Evolutionary conservation across 169 alveolate species (phyloP).

Genomic region (Plasmodium relictum): DNA sequence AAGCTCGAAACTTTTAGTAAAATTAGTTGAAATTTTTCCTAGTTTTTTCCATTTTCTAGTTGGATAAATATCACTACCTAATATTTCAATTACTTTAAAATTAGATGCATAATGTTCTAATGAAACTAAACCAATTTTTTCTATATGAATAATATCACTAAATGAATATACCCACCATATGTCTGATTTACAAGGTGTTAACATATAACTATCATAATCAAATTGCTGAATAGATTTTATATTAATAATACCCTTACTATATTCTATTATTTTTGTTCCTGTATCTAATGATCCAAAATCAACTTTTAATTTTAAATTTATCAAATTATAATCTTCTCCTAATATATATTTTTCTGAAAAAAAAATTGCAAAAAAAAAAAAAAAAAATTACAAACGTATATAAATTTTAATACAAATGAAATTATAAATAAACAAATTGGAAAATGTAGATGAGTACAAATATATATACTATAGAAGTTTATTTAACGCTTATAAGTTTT

Average conservation of each 20-base stretch:
- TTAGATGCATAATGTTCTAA: slow-evolving; percentile 88
- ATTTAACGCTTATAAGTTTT: background rate
- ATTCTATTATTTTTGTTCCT: slow-evolving; percentile 88
- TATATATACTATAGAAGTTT: background rate
- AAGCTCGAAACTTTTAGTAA: slow-evolving; percentile 83
- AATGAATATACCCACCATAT: slow-evolving; percentile 89
- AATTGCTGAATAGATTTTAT: slow-evolving; percentile 68
- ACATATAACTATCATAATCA: slow-evolving; percentile 86
- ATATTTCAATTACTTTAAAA: slow-evolving; percentile 82
- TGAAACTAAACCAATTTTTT: slow-evolving; percentile 85
- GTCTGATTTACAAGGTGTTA: slow-evolving; percentile 87
- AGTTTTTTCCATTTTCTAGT: slow-evolving; percentile 84
- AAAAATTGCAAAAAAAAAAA: background rate
- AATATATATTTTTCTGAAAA: slow-evolving; percentile 53
- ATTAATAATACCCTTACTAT: slow-evolving; percentile 80
- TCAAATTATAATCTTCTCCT: slow-evolving; percentile 78
- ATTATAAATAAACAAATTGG: background rate
- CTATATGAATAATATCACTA: slow-evolving; percentile 86
- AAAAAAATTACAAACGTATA: background rate
- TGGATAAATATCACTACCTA: slow-evolving; percentile 87
- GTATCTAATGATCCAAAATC: slow-evolving; percentile 90
- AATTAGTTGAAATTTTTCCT: slow-evolving; percentile 86
- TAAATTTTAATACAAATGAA: background rate
- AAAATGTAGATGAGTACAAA: background rate
- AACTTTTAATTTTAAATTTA: slow-evolving; percentile 80